Conservation (phyloP, 305 asterid species). For the Andrographis paniculata region DNA sequence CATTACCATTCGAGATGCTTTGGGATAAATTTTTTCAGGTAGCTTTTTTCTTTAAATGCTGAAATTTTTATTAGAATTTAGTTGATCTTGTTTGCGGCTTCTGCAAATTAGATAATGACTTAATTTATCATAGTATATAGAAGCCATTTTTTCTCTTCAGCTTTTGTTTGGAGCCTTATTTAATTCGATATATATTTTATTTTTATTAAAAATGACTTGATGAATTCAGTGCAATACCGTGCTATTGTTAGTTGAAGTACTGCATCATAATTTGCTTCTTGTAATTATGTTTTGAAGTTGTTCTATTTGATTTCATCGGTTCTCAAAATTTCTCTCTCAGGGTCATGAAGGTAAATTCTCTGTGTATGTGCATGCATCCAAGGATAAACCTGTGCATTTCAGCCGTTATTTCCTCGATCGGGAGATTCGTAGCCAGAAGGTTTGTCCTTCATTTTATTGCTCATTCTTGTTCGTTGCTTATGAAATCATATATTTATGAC, state of each 20-base stretch:
- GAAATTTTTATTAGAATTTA: background rate
- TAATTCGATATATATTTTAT: too few relatives aligned
- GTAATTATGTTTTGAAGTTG: background rate
- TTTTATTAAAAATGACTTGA: too few relatives aligned
- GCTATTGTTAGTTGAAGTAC: too few relatives aligned
- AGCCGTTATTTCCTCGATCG: constrained; percentile 92
- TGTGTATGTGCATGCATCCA: constrained; percentile 90
- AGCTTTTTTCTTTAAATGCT: constrained; percentile 5
- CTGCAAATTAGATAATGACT: too few relatives aligned
- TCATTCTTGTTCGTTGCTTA: background rate
- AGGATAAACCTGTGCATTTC: constrained; percentile 86
- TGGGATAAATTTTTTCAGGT: constrained; percentile 99
- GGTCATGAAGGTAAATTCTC: constrained; percentile 94
- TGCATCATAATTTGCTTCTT: background rate
- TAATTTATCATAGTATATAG: too few relatives aligned
- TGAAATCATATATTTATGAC: too few relatives aligned
- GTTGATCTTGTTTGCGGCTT: constrained; percentile 6
- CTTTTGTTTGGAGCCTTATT: too few relatives aligned
- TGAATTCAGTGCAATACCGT: too few relatives aligned
- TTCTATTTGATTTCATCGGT: constrained; percentile 1
- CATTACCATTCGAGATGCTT: constrained; percentile 92
- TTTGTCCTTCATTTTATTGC: constrained; percentile 23
- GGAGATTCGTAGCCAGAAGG: constrained; percentile 91
- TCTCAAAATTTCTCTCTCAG: constrained; percentile 31
- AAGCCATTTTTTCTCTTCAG: too few relatives aligned